Base-by-base conservation (phyloP, 441 rosid species). In the Erodium moschatum region DNA sequence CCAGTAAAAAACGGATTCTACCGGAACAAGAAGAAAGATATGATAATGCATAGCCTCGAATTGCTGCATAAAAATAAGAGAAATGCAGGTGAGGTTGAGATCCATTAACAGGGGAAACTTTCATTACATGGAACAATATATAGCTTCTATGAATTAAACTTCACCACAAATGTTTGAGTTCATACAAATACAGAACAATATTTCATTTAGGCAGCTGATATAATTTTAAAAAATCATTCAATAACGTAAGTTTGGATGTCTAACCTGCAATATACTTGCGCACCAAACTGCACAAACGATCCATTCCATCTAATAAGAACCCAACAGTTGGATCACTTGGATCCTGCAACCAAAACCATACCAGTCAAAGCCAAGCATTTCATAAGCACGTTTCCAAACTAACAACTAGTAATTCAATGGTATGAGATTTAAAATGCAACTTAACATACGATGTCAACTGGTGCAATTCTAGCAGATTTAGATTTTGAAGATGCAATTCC, bases 261-360 rank as follows among this genome's bases (percentile, higher is more conserved):
- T 75, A 65, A 88, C 99, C 98, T 86, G 98, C 89, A 70, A 90
- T 89, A 75, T 92, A 96, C 78, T 96, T 96, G 84, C 96, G 97
- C 67, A 96, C 98, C 69, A 96, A 81, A 81, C 99, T 86, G 82
- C 97, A 92, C 64, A 92, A 81, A 52, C 76, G 91, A 73, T 92
- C 99, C 99, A 92, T 92, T 80, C 98, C 99, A 69, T 96, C 98
- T 42, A 96, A 79, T 71, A 96, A 83, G 85, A 90, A 96, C 72
- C 98, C 99, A 77, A 89, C 84, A 77, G 98, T 96, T 68, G 98
- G 99, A 82, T 96, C 99, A 85, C 79, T 90, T 81, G 93, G 98
- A 84, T 96, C 98, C 98, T 92, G 77, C 80, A 81, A 67, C 67
- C 79, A 74, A 76, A 70, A 70, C 64, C 24, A 69, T 42, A 63